Evolutionary conservation across 2,329 filamentous ascomycete species (phyloP), one percentile per base, ranked within the genome.

Genomic region (Ophiostoma tasmaniense): DNA sequence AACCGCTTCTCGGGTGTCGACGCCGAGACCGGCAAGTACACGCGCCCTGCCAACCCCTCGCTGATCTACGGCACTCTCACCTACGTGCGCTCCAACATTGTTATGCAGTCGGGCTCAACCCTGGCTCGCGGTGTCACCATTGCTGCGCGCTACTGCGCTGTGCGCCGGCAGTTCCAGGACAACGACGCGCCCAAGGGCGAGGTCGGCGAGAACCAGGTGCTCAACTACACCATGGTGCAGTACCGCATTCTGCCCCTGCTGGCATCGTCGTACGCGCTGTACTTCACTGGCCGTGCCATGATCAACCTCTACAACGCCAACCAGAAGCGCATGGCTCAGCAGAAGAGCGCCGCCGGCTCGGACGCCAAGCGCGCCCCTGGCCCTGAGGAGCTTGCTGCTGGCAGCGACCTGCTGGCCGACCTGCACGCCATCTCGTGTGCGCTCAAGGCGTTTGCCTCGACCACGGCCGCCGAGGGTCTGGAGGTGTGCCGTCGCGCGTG

Each of bases 141-240:
- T 71, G 90, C 90, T 3, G 90, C 87, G 1, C 85, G 90, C 68
- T 93, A 93, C 78, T 87, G 86, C 70, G 85, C 90, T 2, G 87
- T 93, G 4, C 84, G 90, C 66, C 84, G 89, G n/a, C 90, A 93
- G 75, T 93, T 93, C 81, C 88, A 91, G 76, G 90, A 93, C 73
- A 66, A 45, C 33, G 69, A 70, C 33, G 66, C 69, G n/a, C 22
- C 68, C 14, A 85, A 86, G 5, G 90, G 92, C 7, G 90, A 92
- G 6, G 81, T 83, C 35, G 86, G 85, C 5, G 90, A 93, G 80
- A 92, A 88, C 76, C 88, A 89, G 74, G 90, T 93, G 1, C 81
- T 93, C 35, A 90, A 93, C 80, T 93, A 93, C 79, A 91, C 89
- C 71, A 92, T 91, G 87, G 90, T 93, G 8, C 90, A 92, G 76